Evolutionary conservation across 2,329 filamentous ascomycete genomes (phyloP), one percentile per base, ranked within the genome.

Genomic region (Gyromitra esculenta): DNA sequence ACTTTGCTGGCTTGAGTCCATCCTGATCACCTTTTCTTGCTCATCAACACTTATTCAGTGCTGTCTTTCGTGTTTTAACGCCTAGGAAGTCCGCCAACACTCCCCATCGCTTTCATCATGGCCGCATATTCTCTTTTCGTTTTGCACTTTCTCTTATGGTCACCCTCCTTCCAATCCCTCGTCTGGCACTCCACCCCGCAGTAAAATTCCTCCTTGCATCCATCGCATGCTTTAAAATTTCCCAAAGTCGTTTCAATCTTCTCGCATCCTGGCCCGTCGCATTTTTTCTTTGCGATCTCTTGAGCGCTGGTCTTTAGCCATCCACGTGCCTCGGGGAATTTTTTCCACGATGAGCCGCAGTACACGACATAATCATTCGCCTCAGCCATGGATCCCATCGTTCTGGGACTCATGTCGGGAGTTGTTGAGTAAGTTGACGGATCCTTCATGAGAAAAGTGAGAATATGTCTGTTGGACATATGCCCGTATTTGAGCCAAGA

Each of bases 141-240:
- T 67, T 74, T 77, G 59, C 75, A 77, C 39, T 71, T 45, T 31
- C 39, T 45, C 64, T 65, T 73, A 37, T 77, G 70, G 8, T 64
- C 63, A 13, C 68, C 68, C 43, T 57, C 60, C 25, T 54, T 69
- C 75, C 70, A 77, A 64, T 74, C 70, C 25, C 35, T 54, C 18
- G 25, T 59, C 69, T 77, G 63, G 48, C 75, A 77, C 13, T 64
- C 75, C 35, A 45, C 60, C 11, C 75, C 70, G n/a, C 75, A 74
- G 50, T 77, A 77, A 65, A 62, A 77, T n/a, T 35, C 57, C 5
- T 73, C 72, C 1, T 69, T 66, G 35, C 76, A 77, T 8, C 72
- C 66, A 37, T 54, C 50, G 64, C 76, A 77, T 8, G 63, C 52
- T 60, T 77, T 72, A 18, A 68, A 75, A 59, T 39, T 45, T n/a